phyloP scores from a whole-genome alignment of 352 stramenopile species.

The Plasmopara muralis region DNA sequence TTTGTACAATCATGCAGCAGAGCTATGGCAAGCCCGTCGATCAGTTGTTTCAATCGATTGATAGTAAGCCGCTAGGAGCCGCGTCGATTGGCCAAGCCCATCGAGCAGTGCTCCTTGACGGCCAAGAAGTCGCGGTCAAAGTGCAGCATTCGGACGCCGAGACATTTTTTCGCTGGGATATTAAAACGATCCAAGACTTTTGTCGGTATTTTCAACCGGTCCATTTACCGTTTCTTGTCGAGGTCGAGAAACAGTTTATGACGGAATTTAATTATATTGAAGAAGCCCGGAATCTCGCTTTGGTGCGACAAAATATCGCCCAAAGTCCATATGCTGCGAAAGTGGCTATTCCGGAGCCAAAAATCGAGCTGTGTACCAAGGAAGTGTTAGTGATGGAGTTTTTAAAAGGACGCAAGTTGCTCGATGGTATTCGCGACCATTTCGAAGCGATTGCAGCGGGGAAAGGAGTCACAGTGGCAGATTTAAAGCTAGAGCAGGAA shows the following conservation, averaged over 20 bases:
- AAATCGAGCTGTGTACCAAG: conserved; percentile 89
- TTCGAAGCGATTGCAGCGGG: conserved; percentile 83
- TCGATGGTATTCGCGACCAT: conserved; percentile 87
- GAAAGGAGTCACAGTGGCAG: conserved; percentile 79
- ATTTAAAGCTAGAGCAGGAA: conserved; percentile 74
- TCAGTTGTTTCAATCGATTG: conserved; percentile 58
- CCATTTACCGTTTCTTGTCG: conserved; percentile 89
- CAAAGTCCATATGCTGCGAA: conserved; percentile 60
- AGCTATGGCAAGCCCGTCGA: conserved; percentile 52
- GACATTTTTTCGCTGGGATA: conserved; percentile 92
- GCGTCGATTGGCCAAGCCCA: conserved; percentile 83
- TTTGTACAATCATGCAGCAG: conserved; percentile 64
- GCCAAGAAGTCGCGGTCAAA: conserved; percentile 81
- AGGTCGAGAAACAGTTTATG: conserved; percentile 97
- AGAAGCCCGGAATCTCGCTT: conserved; percentile 88
- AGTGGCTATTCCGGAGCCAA: conserved; percentile 81
- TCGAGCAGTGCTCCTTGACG: conserved; percentile 60
- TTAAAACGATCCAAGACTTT: conserved; percentile 95
- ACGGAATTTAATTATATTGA: conserved; percentile 96
- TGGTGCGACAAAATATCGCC: conserved; percentile 86
- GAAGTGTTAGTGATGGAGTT: conserved; percentile 96
- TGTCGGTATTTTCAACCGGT: conserved; percentile 92
- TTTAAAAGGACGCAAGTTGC: conserved; percentile 78
- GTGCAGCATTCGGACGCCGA: conserved; percentile 94
- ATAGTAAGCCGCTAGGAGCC: conserved; percentile 63